Conservation (phyloP, 116 monocot genomes). For the Dioscorea cayenensis region DNA sequence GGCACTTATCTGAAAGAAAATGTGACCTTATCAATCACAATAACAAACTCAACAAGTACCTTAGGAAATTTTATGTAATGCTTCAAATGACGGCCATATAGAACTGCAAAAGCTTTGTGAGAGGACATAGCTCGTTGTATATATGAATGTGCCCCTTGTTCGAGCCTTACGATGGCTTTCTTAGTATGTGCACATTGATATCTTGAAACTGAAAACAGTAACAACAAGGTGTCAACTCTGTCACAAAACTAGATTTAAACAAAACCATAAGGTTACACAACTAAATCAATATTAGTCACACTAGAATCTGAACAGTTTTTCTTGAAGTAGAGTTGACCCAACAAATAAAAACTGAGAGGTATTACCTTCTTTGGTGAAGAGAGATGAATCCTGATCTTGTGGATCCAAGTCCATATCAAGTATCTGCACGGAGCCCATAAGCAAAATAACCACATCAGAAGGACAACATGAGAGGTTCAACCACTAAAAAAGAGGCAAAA, state of each 20-base stretch:
- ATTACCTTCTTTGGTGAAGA: slow-evolving; percentile 60
- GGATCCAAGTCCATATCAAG: slow-evolving; percentile 80
- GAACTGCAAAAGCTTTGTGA: slow-evolving; percentile 71
- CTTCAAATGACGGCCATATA: slow-evolving; percentile 82
- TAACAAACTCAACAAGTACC: slow-evolving; percentile 31
- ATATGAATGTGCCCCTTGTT: slow-evolving; percentile 58
- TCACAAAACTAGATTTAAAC: not conserved
- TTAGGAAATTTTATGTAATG: slow-evolving; percentile 71
- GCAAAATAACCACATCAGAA: not conserved
- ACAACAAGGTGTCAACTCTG: not conserved
- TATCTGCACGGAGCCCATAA: slow-evolving; percentile 42
- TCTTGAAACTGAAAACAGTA: slow-evolving; percentile 39
- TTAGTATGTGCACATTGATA: slow-evolving; percentile 46
- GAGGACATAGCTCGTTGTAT: slow-evolving; percentile 61
- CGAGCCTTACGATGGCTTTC: slow-evolving; percentile 58
- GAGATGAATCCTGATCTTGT: slow-evolving; percentile 59
- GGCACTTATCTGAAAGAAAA: not conserved
- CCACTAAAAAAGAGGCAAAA: too few species aligned
- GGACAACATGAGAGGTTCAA: not conserved
- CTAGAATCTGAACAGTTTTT: too few species aligned
- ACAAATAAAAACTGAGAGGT: not conserved
- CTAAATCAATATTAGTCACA: not conserved
- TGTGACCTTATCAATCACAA: too few species aligned
- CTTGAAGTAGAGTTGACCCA: too few species aligned
- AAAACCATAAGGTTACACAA: not conserved